phyloP scores from a whole-genome alignment of 768 basidiomycete species.

The Rhodotorula diobovata region DNA sequence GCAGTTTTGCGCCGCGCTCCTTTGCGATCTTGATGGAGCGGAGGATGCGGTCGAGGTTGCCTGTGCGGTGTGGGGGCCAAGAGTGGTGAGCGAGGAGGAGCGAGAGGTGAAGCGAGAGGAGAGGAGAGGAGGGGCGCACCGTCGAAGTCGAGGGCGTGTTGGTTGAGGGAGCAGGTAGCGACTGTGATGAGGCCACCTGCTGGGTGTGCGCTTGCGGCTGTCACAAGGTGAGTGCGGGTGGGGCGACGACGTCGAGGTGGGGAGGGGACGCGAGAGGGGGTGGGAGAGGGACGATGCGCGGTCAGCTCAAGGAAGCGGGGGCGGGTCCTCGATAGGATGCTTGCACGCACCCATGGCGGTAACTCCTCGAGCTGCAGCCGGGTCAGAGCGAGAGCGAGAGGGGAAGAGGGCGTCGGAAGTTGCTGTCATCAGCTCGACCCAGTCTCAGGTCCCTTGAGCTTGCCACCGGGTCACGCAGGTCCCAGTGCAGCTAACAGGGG shows the following conservation, averaged over 20 bases:
- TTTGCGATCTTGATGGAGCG: constrained; percentile 84
- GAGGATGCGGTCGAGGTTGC: constrained; percentile 86
- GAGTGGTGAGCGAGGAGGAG: background rate
- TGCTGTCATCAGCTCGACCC: no score
- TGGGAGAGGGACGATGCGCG: no score
- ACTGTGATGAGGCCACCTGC: constrained; percentile 36
- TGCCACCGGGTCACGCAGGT: no score
- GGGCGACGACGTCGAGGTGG: background rate
- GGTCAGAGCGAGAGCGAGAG: no score
- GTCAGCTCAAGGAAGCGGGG: background rate
- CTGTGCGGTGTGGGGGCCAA: no score
- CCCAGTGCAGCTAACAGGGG: no score
- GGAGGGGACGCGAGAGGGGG: background rate
- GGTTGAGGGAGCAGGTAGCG: constrained; percentile 58
- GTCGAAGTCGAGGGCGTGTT: constrained; percentile 95
- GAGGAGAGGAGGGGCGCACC: constrained; percentile 49
- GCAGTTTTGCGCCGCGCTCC: constrained; percentile 73
- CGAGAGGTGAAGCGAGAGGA: background rate
- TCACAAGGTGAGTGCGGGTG: background rate
- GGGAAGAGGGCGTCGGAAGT: no score
- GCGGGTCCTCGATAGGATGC: background rate
- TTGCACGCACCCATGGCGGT: background rate
- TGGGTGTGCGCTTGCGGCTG: constrained; percentile 7
- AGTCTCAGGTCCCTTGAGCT: no score
- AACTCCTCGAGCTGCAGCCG: background rate